Evolutionary conservation across 2,329 filamentous ascomycete genomes (phyloP).

Genomic region (Botrytis squamosa): DNA sequence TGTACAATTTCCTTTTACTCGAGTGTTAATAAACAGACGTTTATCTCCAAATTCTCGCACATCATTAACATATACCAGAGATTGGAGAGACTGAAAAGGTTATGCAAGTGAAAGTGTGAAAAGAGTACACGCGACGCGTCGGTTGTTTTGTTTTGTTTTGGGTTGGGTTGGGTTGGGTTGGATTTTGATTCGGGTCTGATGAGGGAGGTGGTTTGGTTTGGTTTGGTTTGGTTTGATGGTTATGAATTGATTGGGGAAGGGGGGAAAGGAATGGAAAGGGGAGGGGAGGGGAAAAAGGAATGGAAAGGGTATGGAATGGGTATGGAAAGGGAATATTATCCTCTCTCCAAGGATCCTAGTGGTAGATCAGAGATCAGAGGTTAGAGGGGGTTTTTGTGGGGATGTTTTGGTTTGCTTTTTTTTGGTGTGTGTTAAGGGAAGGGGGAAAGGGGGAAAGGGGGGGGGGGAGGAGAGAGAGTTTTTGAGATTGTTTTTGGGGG

Average conservation of each 20-base stretch:
- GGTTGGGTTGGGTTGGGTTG: conserved; percentile 13
- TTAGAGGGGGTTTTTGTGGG: background rate
- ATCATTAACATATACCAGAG: background rate
- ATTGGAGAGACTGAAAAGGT: background rate
- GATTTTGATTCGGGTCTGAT: conserved; percentile 29
- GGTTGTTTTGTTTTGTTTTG: conserved; percentile 23
- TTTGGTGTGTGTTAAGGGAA: too few relatives aligned
- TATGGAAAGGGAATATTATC: background rate
- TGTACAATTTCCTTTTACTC: background rate
- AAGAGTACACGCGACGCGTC: background rate
- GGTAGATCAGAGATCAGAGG: too few relatives aligned
- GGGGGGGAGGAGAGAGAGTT: too few relatives aligned
- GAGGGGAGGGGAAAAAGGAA: too few relatives aligned
- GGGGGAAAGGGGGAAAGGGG: too few relatives aligned
- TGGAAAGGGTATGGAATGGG: too few relatives aligned
- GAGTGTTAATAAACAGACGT: background rate
- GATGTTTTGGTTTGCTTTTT: too few relatives aligned
- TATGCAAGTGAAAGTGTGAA: background rate
- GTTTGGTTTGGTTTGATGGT: too few relatives aligned
- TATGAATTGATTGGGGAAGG: too few relatives aligned
- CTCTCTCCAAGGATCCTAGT: background rate
- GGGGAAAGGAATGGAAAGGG: too few relatives aligned
- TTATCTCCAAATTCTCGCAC: background rate
- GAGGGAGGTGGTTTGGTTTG: too few relatives aligned
- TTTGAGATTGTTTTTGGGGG: too few relatives aligned